A percentile compares a stretch with the other conserved stretches of the same genome.
Conservation (phyloP, 1,284 basidiomycete genomes). For the Peniophora sp. region DNA sequence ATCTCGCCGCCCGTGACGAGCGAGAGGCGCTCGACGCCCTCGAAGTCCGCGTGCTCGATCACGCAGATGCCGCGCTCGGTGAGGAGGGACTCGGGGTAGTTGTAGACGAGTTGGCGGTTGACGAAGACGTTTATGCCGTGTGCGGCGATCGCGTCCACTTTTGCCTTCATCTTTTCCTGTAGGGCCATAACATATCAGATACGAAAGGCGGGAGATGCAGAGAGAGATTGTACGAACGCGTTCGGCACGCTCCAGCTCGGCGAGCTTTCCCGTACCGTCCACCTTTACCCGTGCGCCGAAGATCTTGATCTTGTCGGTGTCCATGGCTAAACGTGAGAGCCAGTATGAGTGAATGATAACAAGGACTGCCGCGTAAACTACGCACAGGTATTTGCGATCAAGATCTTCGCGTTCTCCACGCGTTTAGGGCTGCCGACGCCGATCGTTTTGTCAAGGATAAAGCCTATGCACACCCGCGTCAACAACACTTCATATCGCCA, state of each 20-base stretch:
- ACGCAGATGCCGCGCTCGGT: slow-evolving; percentile 92
- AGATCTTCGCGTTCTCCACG: slow-evolving; percentile 91
- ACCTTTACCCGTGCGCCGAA: slow-evolving; percentile 97
- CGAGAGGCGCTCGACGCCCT: slow-evolving; percentile 94
- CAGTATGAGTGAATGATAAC: slow-evolving; percentile 6
- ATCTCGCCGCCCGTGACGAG: slow-evolving; percentile 99
- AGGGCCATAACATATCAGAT: background rate
- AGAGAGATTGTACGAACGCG: slow-evolving; percentile 27
- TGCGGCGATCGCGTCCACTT: slow-evolving; percentile 90
- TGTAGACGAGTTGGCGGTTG: slow-evolving; percentile 98
- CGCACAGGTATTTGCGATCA: slow-evolving; percentile 96
- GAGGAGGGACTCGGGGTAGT: slow-evolving; percentile 94
- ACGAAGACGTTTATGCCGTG: slow-evolving; percentile 98
- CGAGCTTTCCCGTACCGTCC: slow-evolving; percentile 92
- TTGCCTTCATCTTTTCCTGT: slow-evolving; percentile 99
- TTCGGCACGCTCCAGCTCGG: slow-evolving; percentile 96
- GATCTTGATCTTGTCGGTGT: slow-evolving; percentile 99
- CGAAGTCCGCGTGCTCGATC: slow-evolving; percentile 99
- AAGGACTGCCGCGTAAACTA: slow-evolving; percentile 7
- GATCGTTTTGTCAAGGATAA: slow-evolving; percentile 97
- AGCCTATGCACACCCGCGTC: no score
- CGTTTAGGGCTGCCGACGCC: slow-evolving; percentile 93
- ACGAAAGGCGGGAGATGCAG: background rate
- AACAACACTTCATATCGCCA: background rate
- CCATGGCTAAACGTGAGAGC: slow-evolving; percentile 69